Base-by-base conservation (phyloP, 306 rosid genomes). In the Datisca glomerata region DNA sequence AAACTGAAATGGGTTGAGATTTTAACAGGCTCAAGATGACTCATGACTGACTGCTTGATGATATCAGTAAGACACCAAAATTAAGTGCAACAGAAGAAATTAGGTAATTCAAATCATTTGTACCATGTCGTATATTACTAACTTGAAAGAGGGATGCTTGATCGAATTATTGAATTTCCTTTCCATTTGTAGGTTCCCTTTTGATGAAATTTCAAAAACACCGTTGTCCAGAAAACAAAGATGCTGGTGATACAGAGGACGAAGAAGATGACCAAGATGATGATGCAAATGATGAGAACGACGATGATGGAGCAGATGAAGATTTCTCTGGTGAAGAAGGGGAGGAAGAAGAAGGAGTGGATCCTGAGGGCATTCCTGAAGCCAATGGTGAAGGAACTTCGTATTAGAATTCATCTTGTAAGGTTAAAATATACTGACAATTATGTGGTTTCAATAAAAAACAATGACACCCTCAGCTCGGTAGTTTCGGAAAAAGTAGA, bases 231-330 rank as follows among this genome's bases (percentile, higher is more conserved):
- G 81, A 86, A 51, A 78, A 78, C 69, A 71, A 72, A 59, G 96
- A 86, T 63, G 61, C 58, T 10, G 78, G 93, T 35, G 96, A 86
- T 12, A 75, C 91, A 21, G 89, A 85, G 65, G 86, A 81, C 24
- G 93, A 85, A 0, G 64, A 66, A 0, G 72, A 65, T 13, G 62
- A 41, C 6, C 58, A 60, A 4, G 93, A 85, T 4, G 76, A 56
- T 0, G 76, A 67, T 1, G 65, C 53, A 37, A 46, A 64, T 54
- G 71, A 60, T 38, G 46, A 52, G n/a, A n/a, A n/a, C 14, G 79
- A 67, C 28, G 82, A 65, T 6, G 91, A 73, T 8, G 84, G 48
- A 14, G 69, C 59, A 23, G 81, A 72, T 0, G 81, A 72, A 65
- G 84, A 86, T 64, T 72, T 72, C 49, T 70, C 86, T 2, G 76